Conservation (phyloP, 345 rosid species). For the Bretschneidera sinensis region DNA sequence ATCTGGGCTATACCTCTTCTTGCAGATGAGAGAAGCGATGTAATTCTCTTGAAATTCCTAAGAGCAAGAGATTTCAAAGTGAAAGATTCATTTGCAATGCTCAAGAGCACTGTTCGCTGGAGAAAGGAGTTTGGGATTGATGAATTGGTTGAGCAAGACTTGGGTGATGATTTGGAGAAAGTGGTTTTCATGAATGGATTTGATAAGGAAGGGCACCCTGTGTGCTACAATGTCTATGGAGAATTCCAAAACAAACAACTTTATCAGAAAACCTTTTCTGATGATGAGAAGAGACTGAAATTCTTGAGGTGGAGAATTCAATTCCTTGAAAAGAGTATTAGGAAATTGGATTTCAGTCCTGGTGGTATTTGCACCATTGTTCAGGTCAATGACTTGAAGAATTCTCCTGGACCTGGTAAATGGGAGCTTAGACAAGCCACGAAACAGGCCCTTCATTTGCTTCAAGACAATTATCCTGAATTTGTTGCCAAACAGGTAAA, state of each 20-base stretch:
- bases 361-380: constrained; percentile 30
- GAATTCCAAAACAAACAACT: constrained; percentile 33
- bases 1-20: constrained; percentile 35
- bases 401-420: constrained; percentile 34
- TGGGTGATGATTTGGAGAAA: constrained; percentile 26
- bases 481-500: constrained; percentile 35
- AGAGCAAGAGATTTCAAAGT: constrained; percentile 35
- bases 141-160: constrained; percentile 28
- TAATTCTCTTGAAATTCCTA: constrained; percentile 31
- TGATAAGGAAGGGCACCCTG: constrained; percentile 27
- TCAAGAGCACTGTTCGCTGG: constrained; percentile 32
- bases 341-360: constrained; percentile 24
- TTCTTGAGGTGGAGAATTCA: constrained; percentile 41
- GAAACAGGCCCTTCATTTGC: constrained; percentile 32
- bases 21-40: constrained; percentile 32
- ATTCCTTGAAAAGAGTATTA: constrained; percentile 36
- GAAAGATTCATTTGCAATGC: constrained; percentile 32
- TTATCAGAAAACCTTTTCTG: constrained; percentile 27
- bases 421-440: constrained; percentile 33
- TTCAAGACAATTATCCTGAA: constrained; percentile 37
- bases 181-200: constrained; percentile 33
- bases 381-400: constrained; percentile 32
- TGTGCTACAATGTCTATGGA: constrained; percentile 36
- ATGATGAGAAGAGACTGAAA: constrained; percentile 28
- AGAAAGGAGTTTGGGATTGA: constrained; percentile 24